Evolutionary conservation across 768 basidiomycete species (phyloP).

Genomic region (Lentinula detonsa): DNA sequence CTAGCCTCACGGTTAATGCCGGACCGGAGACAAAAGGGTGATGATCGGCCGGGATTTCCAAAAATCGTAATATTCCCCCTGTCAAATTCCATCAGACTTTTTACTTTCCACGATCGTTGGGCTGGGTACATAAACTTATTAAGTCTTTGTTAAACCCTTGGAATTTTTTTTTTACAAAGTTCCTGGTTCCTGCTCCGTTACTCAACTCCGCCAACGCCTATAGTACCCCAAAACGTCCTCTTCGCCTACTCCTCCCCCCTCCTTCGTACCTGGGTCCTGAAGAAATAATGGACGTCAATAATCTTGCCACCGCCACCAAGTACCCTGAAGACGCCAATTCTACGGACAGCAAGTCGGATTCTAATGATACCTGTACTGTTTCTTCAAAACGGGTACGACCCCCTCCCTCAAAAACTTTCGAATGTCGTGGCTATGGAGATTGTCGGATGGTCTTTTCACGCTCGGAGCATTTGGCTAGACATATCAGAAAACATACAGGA

Average conservation of each 20-base stretch:
- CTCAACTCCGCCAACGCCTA: background rate
- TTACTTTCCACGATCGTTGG: background rate
- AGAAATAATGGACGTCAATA: background rate
- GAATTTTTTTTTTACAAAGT: background rate
- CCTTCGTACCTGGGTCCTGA: background rate
- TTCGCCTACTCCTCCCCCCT: background rate
- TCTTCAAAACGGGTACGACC: slow-evolving; percentile 64
- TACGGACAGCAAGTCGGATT: background rate
- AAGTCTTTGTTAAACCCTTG: background rate
- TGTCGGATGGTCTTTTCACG: slow-evolving; percentile 85
- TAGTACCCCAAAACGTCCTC: background rate
- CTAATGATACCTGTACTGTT: background rate
- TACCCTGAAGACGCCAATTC: background rate
- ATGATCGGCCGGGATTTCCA: background rate
- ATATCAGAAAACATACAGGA: slow-evolving; percentile 88
- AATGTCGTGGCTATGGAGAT: slow-evolving; percentile 90
- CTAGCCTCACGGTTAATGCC: background rate
- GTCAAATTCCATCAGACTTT: background rate
- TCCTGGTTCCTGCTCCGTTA: background rate
- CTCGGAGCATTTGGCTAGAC: slow-evolving; percentile 3
- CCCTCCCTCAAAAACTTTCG: slow-evolving; percentile 89
- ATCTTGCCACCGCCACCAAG: background rate
- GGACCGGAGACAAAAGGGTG: background rate
- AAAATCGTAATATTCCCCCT: background rate
- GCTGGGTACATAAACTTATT: background rate